Evolutionary conservation across 2,329 filamentous ascomycete species (phyloP).

Genomic region (Amauroascus verrucosus): DNA sequence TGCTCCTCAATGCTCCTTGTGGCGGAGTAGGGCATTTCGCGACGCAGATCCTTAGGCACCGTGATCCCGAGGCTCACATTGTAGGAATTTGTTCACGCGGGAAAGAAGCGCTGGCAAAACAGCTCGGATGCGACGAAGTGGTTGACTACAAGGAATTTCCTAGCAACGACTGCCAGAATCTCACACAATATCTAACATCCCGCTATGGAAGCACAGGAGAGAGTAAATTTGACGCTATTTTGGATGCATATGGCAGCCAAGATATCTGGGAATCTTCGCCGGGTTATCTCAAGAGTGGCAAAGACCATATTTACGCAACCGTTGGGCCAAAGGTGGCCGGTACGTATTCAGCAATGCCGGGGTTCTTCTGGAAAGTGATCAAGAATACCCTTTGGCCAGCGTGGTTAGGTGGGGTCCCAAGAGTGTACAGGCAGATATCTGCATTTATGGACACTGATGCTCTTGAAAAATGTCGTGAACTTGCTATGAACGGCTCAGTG

Average conservation of each 20-base stretch:
- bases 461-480: conserved; percentile 12
- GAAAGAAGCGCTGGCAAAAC: conserved; percentile 9
- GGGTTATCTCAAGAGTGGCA: conserved; percentile 11
- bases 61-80: conserved; percentile 10
- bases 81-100: conserved; percentile 12
- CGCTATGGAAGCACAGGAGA: conserved; percentile 5
- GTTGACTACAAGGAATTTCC: conserved; percentile 14
- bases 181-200: conserved; percentile 3
- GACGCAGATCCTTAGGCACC: conserved; percentile 10
- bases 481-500: conserved; percentile 6
- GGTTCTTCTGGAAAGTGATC: conserved; percentile 14
- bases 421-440: conserved; percentile 14
- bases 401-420: conserved; percentile 13
- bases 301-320: conserved; percentile 12
- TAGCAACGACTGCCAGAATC: conserved; percentile 1
- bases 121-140: conserved; percentile 13
- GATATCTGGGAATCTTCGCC: conserved; percentile 12
- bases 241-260: conserved; percentile 15
- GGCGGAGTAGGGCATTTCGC: conserved; percentile 14
- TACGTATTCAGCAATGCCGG: conserved; percentile 4
- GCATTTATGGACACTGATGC: conserved; percentile 12
- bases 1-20: conserved; percentile 15
- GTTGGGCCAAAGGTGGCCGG: conserved; percentile 12
- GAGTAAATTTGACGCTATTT: conserved; percentile 12
- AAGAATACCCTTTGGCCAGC: conserved; percentile 12